Conservation (phyloP, 257 asterid species). For the Sherardia arvensis region DNA sequence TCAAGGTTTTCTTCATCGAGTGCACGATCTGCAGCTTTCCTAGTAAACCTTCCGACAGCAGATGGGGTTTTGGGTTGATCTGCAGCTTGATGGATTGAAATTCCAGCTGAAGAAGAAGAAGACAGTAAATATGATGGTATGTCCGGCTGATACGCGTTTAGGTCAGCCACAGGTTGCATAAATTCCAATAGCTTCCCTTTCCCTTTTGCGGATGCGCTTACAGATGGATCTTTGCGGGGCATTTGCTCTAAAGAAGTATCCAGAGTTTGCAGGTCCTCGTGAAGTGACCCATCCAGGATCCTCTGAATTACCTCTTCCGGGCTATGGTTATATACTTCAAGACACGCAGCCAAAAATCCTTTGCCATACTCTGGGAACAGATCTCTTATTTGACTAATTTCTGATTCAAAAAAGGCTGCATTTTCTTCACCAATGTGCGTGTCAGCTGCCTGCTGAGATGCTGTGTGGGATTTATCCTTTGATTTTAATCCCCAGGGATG, state of each 20-base stretch:
- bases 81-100: neutral
- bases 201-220: slow-evolving; percentile 47
- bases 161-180: slow-evolving; percentile 16
- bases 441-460: slow-evolving; percentile 23
- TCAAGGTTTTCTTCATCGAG: slow-evolving; percentile 42
- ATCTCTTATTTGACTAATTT: slow-evolving; percentile 89
- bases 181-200: slow-evolving; percentile 63
- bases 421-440: slow-evolving; percentile 51
- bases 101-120: neutral
- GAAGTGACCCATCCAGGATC: slow-evolving; percentile 85
- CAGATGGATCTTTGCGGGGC: slow-evolving; percentile 34
- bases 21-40: slow-evolving; percentile 39
- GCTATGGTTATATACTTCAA: slow-evolving; percentile 79
- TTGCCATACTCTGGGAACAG: slow-evolving; percentile 85
- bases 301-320: slow-evolving; percentile 94
- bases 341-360: slow-evolving; percentile 83
- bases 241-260: slow-evolving; percentile 46
- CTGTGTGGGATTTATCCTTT: slow-evolving; percentile 14
- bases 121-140: slow-evolving; percentile 39
- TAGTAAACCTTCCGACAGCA: slow-evolving; percentile 61
- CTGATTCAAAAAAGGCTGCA: slow-evolving; percentile 63
- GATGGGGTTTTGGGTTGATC: slow-evolving; percentile 22
- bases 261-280: slow-evolving; percentile 61
- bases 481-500: slow-evolving; percentile 28
- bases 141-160: slow-evolving; percentile 25